Evolutionary conservation across 345 rosid species (phyloP), one percentile per base, ranked within the genome.

Genomic region (Physaria fendleri): DNA sequence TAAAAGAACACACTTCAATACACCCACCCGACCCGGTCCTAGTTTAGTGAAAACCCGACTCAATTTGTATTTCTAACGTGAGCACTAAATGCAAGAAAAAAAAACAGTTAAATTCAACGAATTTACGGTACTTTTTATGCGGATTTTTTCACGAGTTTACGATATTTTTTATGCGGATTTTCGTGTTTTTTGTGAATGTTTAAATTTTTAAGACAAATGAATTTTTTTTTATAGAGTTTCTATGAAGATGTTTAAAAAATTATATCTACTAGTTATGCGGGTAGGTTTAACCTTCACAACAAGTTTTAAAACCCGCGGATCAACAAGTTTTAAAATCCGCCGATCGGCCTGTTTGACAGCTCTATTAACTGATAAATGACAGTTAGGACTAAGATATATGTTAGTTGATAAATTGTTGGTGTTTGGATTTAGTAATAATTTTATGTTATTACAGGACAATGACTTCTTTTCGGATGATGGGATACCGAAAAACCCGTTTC

Each of bases 391-490:
- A 47, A 25, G 29, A 44, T 12, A 15, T 16, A 44, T 12, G 28
- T 16, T 43, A 6, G 14, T 16, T 5, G 28, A n/a, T 45, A 13
- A 13, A 46, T 28, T 30, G 8, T 49, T 58, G 59, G 28, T 32
- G 49, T 24, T 24, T n/a, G 27, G 28, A 16, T 15, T 32, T 8
- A 28, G 18, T 16, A 8, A 13, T 12, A n/a, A n/a, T 11, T 15
- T 3, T 2, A n/a, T 10, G 5, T 4, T 24, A 3, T 5, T 13
- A 34, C 78, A 83, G 94, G 97, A 90, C 41, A 78, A 74, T 42
- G 96, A 91, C 11, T 78, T 91, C 46, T 88, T 91, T 60, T 76
- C 91, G 9, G 74, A 78, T 43, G 82, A 82, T 27, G 96, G 98
- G 29, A 66, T 80, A 44, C 96, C 86, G 7, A 87, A 78, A 34